Base-by-base conservation (phyloP, 148 eudicot genomes). In the Simmondsia chinensis region DNA sequence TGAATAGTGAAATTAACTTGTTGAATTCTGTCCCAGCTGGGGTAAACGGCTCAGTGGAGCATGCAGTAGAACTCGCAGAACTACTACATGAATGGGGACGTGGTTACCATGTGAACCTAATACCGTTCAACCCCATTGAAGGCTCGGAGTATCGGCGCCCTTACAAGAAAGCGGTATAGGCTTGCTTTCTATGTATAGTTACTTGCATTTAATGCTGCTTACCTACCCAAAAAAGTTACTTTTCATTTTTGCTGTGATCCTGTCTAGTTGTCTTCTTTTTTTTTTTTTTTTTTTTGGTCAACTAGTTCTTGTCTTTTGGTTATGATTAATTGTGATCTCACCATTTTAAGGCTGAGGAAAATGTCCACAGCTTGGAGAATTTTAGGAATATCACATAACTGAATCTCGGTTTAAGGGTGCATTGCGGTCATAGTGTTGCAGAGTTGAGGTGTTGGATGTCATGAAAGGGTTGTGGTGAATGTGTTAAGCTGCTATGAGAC, bases 81-180 rank as follows among this genome's bases (percentile, higher is more conserved):
- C 68, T 86, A 57, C 76, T 86, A 16, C 89, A 73, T 28, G 58
- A 73, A 33, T 93, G 99, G 99, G 99, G 99, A 18, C 79, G 81
- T 49, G 94, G 88, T 54, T 75, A 93, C 68, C 99, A 93, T 60
- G 99, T 93, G 35, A 93, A 93, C 69, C 77, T 86, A 24, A 93
- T 93, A 52, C 99, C 99, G 42, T 93, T 68, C 50, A 93, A 93
- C 67, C 94, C 96, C 18, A 70, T 93, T 37, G 96, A 93, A 55
- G 96, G 94, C 27, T 79, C 99, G 0, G 99, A 93, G 56, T 93
- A 79, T 46, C 37, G 46, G 39, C 89, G 96, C 7, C 99, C 96
- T 30, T 82, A 63, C 64, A 75, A 54, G 35, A 93, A 77, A 71
- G 74, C 84, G 17, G 96, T 86, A 93, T 16, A n/a, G n/a, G 76